These are phyloP conservation scores for Rugonectria rugulosa DNA, from an alignment of 2,329 filamentous ascomycete genomes.

Conservation along the genomic window DNA sequence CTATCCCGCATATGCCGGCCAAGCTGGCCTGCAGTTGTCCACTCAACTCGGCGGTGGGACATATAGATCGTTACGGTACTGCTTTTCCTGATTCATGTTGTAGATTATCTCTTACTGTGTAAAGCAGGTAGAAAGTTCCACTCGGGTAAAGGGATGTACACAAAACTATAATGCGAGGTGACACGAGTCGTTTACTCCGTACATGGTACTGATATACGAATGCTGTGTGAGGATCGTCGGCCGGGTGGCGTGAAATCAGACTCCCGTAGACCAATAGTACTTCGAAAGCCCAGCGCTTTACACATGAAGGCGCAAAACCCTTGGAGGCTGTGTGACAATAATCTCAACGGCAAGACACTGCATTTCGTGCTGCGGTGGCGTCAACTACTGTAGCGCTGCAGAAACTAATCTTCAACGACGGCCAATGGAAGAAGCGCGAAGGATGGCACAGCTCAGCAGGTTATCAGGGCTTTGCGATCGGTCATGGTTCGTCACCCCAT, in stretches of 20 bases:
- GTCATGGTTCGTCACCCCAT: constrained; percentile 8
- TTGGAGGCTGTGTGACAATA: too few species aligned
- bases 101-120: neutral
- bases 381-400: constrained; percentile 7
- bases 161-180: too few species aligned
- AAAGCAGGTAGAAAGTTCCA: too few species aligned
- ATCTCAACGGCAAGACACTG: neutral
- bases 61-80: constrained; percentile 8
- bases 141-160: neutral
- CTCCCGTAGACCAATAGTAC: too few species aligned
- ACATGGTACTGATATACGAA: neutral
- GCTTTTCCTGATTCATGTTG: too few species aligned
- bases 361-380: constrained; percentile 3
- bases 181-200: too few species aligned
- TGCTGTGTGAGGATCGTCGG: too few species aligned
- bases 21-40: constrained; percentile 2
- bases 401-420: neutral
- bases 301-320: neutral
- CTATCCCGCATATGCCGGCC: constrained; percentile 7
- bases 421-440: constrained; percentile 1
- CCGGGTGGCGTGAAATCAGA: too few species aligned
- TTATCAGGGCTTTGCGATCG: constrained; percentile 7
- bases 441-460: constrained; percentile 6
- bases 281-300: constrained; percentile 3
- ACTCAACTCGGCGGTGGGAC: neutral